Base-by-base conservation (phyloP, 2,329 filamentous ascomycete species). In the Sordariomycetes sp. region DNA sequence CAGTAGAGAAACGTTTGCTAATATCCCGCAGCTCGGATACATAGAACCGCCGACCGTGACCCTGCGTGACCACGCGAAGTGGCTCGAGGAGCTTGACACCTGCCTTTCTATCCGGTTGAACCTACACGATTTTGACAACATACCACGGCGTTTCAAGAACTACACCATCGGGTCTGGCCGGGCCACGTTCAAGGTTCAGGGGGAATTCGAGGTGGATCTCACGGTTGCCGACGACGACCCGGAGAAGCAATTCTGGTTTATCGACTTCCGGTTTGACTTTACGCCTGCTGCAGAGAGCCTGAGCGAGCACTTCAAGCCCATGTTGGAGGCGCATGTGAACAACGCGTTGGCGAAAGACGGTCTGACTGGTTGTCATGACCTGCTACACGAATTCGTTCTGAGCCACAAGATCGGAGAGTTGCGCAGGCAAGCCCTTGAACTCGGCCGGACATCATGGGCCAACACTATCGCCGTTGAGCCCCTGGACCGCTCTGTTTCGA, bases 121-220 rank as follows among this genome's bases (percentile, higher is more conserved):
- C 58, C 74, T 96, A 15, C 81, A 95, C 59, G 91, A 97, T 63
- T 82, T 85, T 61, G 81, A 96, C 52, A 82, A 77, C 59, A 80
- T 84, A 55, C 94, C 94, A 0, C 71, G 75, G n/a, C 79, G 87
- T 57, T 89, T 97, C 67, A 80, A 79, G 63, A 78, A 87, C 60
- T 97, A 90, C 71, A 79, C 77, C 5, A 87, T 99, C 60, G 79
- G 80, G 56, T 87, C 89, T 55, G 94, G 95, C n/a, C 84, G 92
- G 54, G 92, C 88, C 7, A 97, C 90, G 0, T 99, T 99, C 68
- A 80, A 76, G 53, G 87, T 97, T 1, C 74, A 81, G 2, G 81
- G 82, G 56, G 92, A 97, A 68, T 96, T 96, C 64, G 92, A 97
- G 68, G 82, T 97, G 22, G 94, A 97, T 67, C 79, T 99, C 55